Percentiles rank a stretch among this genome's conserved stretches.
phyloP scores from a whole-genome alignment of 148 eudicot species.

The Fagopyrum esculentum region DNA sequence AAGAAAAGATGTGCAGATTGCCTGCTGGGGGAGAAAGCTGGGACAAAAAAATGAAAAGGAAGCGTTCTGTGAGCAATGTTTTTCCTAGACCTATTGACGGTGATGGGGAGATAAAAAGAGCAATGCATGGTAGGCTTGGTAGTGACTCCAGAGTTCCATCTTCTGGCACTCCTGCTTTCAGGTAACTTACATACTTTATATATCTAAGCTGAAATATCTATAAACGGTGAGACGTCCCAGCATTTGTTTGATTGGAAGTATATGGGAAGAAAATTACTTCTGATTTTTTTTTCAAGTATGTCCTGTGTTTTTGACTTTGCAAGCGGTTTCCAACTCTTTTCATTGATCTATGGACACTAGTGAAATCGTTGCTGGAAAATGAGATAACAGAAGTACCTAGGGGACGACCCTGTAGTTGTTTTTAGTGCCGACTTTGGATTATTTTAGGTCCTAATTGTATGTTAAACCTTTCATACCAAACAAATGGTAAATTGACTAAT shows the following conservation, averaged over 20 bases:
- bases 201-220: neutral
- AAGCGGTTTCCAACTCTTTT: neutral
- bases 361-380: neutral
- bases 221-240: neutral
- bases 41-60: conserved; percentile 89
- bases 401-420: neutral
- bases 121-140: conserved; percentile 52
- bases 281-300: neutral
- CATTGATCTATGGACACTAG: neutral
- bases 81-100: conserved; percentile 48
- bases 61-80: conserved; percentile 64
- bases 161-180: conserved; percentile 49
- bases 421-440: neutral
- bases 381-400: neutral
- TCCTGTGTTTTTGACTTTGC: neutral
- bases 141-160: conserved; percentile 48
- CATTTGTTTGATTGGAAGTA: neutral
- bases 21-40: conserved; percentile 80
- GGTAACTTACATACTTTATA: conserved; percentile 33
- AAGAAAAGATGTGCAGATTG: conserved; percentile 62
- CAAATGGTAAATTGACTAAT: neutral
- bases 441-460: neutral
- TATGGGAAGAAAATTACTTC: neutral
- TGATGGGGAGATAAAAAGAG: conserved; percentile 68
- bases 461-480: neutral